Evolutionary conservation across 2,329 filamentous ascomycete species (phyloP).

Genomic region (Elsinoe arachidis): DNA sequence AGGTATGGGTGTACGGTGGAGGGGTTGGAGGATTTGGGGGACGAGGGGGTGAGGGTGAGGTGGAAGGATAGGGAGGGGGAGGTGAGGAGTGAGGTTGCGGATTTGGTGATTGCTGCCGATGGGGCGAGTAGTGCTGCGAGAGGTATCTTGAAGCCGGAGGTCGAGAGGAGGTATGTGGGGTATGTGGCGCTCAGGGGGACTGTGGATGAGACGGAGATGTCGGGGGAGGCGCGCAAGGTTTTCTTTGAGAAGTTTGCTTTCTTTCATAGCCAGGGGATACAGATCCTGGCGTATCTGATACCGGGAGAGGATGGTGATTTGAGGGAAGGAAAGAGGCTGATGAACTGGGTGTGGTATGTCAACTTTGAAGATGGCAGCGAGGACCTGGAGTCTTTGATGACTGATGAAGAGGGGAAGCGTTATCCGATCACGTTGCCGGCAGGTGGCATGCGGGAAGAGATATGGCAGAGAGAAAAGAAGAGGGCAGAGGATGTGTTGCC

Average conservation of each 20-base stretch:
- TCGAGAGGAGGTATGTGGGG: slow-evolving; percentile 25
- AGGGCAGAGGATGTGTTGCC: slow-evolving; percentile 29
- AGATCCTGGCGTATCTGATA: slow-evolving; percentile 38
- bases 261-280: slow-evolving; percentile 30
- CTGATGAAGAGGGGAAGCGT: slow-evolving; percentile 32
- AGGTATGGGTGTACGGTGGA: slow-evolving; percentile 25
- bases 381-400: slow-evolving; percentile 37
- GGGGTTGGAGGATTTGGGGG: slow-evolving; percentile 18
- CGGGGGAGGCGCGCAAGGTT: slow-evolving; percentile 23
- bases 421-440: slow-evolving; percentile 38
- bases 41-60: slow-evolving; percentile 19
- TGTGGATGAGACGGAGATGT: slow-evolving; percentile 27
- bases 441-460: slow-evolving; percentile 30
- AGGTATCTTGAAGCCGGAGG: slow-evolving; percentile 20
- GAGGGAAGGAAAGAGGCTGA: slow-evolving; percentile 32
- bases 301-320: slow-evolving; percentile 35
- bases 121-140: slow-evolving; percentile 28
- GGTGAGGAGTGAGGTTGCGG: slow-evolving; percentile 21
- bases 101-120: slow-evolving; percentile 39
- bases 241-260: slow-evolving; percentile 35
- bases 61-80: slow-evolving; percentile 22
- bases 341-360: slow-evolving; percentile 43
- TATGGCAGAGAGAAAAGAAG: slow-evolving; percentile 33
- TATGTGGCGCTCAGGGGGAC: slow-evolving; percentile 28
- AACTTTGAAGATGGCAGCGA: slow-evolving; percentile 33